A percentile compares a stretch with the other conserved stretches of the same genome.
Conservation (phyloP, 2,329 filamentous ascomycete species). For the Penicillium sp. region DNA sequence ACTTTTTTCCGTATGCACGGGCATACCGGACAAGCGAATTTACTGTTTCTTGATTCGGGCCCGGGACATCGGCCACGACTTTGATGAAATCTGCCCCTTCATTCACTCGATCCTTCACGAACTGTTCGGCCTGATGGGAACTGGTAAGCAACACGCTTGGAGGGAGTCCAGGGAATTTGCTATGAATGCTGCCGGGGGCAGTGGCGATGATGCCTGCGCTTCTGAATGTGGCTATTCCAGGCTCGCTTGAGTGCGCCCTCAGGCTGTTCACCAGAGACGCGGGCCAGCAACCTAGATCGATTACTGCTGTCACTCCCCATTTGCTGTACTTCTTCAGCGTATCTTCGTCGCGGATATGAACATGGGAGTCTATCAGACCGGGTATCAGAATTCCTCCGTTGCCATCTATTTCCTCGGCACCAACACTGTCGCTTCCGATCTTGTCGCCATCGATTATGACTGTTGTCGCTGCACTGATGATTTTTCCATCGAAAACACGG, state of each 20-base stretch:
- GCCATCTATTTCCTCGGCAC: neutral
- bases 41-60: constrained; percentile 18
- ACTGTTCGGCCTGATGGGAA: neutral
- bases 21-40: constrained; percentile 17
- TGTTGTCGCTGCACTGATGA: neutral
- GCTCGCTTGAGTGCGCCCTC: neutral
- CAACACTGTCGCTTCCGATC: neutral
- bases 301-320: neutral
- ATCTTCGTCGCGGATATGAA: constrained; percentile 1
- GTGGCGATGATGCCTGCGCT: constrained; percentile 6
- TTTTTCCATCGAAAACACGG: constrained; percentile 8
- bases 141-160: constrained; percentile 4
- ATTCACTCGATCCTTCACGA: constrained; percentile 14
- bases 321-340: neutral
- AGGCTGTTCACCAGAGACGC: neutral
- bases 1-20: constrained; percentile 14
- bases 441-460: constrained; percentile 1
- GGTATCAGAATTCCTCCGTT: constrained; percentile 3
- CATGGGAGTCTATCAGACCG: constrained; percentile 6
- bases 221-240: constrained; percentile 5
- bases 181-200: constrained; percentile 8
- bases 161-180: constrained; percentile 7
- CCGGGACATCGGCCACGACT: constrained; percentile 21
- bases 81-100: constrained; percentile 27
- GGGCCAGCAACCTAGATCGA: neutral